Percentiles rank a stretch among this genome's conserved stretches.
phyloP scores from a whole-genome alignment of 2,329 filamentous ascomycete genomes.

The Pestalotiopsis sp. region DNA sequence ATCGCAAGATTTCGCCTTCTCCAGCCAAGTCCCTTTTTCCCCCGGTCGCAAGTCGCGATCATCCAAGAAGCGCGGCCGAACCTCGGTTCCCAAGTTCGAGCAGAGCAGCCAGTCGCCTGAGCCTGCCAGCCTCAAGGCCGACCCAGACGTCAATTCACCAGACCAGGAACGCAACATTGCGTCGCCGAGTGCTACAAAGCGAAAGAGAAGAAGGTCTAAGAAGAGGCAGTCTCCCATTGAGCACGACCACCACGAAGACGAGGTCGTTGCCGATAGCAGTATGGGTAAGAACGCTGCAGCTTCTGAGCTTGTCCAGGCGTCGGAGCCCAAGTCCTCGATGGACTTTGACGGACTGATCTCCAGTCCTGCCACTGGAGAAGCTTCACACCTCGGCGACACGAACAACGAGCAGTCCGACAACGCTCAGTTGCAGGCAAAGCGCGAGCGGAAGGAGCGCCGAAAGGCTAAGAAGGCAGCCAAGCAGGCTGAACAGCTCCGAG shows the following conservation, averaged over 20 bases:
- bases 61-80: neutral
- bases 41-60: neutral
- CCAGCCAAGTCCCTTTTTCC: slow-evolving; percentile 10
- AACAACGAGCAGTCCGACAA: slow-evolving; percentile 1
- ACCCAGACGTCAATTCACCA: neutral
- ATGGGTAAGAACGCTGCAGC: neutral
- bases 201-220: neutral
- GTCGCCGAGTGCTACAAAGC: neutral
- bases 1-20: slow-evolving; percentile 11
- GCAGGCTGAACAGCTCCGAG: neutral
- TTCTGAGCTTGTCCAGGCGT: neutral
- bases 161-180: neutral
- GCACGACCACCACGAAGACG: neutral
- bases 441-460: slow-evolving; percentile 36
- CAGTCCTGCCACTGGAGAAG: neutral
- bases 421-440: slow-evolving; percentile 5
- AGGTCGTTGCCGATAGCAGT: neutral
- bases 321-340: slow-evolving; percentile 6
- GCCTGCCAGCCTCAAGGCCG: neutral
- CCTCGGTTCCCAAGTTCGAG: neutral
- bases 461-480: slow-evolving; percentile 43
- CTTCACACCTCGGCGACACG: neutral
- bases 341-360: neutral
- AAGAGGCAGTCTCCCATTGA: neutral
- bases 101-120: neutral